Conservation (phyloP, 2,329 filamentous ascomycete genomes). For the Rhinocladiella mackenziei region DNA sequence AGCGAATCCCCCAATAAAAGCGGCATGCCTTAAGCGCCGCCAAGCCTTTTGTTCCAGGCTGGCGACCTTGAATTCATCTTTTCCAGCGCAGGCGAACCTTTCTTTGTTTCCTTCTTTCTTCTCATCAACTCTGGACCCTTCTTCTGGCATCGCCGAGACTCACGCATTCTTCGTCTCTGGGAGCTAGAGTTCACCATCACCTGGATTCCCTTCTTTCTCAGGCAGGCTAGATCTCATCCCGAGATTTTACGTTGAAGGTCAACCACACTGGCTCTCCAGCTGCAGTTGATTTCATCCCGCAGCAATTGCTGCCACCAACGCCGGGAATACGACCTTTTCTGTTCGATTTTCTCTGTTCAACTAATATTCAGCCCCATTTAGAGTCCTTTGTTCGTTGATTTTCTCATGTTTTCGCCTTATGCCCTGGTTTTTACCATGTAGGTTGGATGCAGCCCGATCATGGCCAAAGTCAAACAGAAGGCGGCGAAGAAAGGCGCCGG, state of each 20-base stretch:
- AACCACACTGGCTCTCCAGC: constrained; percentile 1
- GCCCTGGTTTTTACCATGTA: constrained; percentile 16
- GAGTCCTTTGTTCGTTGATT: constrained; percentile 3
- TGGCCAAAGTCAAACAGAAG: constrained; percentile 20
- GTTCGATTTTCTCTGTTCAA: constrained; percentile 6
- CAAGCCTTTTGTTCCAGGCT: constrained; percentile 1
- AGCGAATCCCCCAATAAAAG: too few relatives aligned
- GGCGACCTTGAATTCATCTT: neutral
- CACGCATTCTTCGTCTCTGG: constrained; percentile 1
- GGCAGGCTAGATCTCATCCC: constrained; percentile 1
- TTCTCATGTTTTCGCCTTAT: constrained; percentile 12
- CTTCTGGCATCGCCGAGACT: neutral
- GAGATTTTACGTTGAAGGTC: neutral
- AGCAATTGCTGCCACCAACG: constrained; percentile 13
- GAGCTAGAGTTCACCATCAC: neutral
- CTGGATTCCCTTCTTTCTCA: constrained; percentile 2
- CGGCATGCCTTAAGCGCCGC: neutral
- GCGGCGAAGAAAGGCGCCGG: constrained; percentile 10
- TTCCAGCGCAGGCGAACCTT: neutral
- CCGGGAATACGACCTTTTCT: constrained; percentile 2
- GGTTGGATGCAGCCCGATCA: constrained; percentile 8
- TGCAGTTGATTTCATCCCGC: constrained; percentile 2
- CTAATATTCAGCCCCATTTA: constrained; percentile 11
- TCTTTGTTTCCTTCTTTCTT: constrained; percentile 1
- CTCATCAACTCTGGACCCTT: neutral